Conservation (phyloP, 2,329 filamentous ascomycete species). For the Xylaria sp. region DNA sequence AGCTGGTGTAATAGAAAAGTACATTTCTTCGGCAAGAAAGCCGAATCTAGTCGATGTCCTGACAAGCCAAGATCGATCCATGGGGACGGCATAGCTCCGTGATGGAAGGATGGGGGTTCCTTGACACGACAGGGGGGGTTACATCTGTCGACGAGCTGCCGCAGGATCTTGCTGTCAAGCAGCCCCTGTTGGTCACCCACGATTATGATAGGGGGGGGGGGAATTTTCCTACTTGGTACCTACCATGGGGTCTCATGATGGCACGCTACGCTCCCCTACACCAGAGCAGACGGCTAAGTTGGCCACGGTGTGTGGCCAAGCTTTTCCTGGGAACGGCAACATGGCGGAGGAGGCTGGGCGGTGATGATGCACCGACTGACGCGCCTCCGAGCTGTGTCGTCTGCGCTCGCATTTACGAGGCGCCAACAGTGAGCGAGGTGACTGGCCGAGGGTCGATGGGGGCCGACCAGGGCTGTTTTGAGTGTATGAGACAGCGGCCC, state of each 20-base stretch:
- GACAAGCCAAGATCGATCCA: slow-evolving; percentile 13
- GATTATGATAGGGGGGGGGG: not conserved
- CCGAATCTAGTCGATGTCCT: slow-evolving; percentile 9
- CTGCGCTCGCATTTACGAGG: slow-evolving; percentile 16
- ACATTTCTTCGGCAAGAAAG: slow-evolving; percentile 38
- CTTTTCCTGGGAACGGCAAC: slow-evolving; percentile 6
- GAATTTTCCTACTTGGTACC: not conserved
- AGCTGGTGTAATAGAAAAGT: slow-evolving; percentile 39
- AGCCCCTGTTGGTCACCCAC: slow-evolving; percentile 25
- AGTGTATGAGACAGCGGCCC: slow-evolving; percentile 23
- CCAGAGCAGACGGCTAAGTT: not conserved
- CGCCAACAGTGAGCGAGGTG: not conserved
- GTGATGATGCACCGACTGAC: slow-evolving; percentile 19
- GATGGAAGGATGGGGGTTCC: slow-evolving; percentile 20
- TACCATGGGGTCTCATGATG: not conserved
- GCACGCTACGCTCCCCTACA: not conserved
- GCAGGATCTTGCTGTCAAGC: slow-evolving; percentile 21
- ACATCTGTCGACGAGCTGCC: slow-evolving; percentile 27
- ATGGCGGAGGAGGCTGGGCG: slow-evolving; percentile 2
- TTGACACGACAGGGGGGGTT: slow-evolving; percentile 26
- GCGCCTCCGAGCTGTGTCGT: slow-evolving; percentile 10
- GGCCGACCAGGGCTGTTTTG: slow-evolving; percentile 12
- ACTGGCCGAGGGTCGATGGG: not conserved
- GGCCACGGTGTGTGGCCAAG: slow-evolving; percentile 15
- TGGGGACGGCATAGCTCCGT: slow-evolving; percentile 34